Percentiles rank a stretch among this genome's conserved stretches.
phyloP scores from a whole-genome alignment of 2,329 filamentous ascomycete genomes.

The Fusarium mundagurra region DNA sequence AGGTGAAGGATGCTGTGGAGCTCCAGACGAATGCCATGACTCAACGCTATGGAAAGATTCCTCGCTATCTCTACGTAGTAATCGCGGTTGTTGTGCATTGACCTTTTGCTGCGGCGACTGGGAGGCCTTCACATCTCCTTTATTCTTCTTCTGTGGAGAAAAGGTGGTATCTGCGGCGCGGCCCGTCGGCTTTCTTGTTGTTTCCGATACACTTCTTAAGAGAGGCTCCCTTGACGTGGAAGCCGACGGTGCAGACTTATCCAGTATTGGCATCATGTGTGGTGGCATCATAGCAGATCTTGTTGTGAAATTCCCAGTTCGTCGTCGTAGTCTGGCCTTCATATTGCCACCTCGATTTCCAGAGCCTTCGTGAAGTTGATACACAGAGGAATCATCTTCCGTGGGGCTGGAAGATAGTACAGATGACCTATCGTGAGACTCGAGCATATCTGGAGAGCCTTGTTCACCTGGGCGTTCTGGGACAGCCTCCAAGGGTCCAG shows the following conservation, averaged over 20 bases:
- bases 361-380: slow-evolving; percentile 47
- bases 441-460: background rate
- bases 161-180: background rate
- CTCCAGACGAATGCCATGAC: slow-evolving; percentile 59
- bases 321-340: slow-evolving; percentile 47
- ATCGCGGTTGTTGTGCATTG: slow-evolving; percentile 6
- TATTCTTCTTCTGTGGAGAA: background rate
- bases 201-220: slow-evolving; percentile 1
- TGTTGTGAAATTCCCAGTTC: slow-evolving; percentile 44
- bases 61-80: slow-evolving; percentile 40
- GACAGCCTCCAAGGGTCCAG: slow-evolving; percentile 20
- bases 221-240: slow-evolving; percentile 44
- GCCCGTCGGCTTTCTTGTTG: background rate
- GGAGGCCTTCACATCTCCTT: background rate
- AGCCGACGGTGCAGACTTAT: slow-evolving; percentile 39
- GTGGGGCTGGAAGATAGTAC: slow-evolving; percentile 13
- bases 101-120: slow-evolving; percentile 1
- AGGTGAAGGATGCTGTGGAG: slow-evolving; percentile 55
- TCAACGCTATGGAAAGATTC: slow-evolving; percentile 66
- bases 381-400: slow-evolving; percentile 17
- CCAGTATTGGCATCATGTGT: slow-evolving; percentile 43
- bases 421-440: slow-evolving; percentile 10
- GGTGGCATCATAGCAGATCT: slow-evolving; percentile 45
- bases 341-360: slow-evolving; percentile 40
- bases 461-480: slow-evolving; percentile 18